Evolutionary conservation across 805 yeast species (phyloP), one percentile per base, ranked within the genome.

Genomic region (Lipomyces starkeyi): DNA sequence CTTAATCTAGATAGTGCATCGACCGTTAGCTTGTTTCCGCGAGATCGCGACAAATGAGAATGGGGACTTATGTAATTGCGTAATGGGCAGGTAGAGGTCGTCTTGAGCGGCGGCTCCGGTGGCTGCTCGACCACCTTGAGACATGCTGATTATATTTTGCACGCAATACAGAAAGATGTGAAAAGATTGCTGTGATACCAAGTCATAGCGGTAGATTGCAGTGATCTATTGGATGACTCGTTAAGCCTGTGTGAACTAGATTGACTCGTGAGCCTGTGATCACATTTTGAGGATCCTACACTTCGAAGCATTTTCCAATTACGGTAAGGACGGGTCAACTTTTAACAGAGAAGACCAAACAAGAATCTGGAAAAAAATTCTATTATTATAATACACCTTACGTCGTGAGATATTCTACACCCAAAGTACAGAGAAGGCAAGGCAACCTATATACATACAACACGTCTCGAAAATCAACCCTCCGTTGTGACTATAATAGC

Each of bases 61-160:
- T 5, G 29, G 63, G 52, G 11, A 67, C 70, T 67, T 63, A 67
- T 67, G 55, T 25, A 63, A n/a, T n/a, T 67, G 70, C 5, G 58
- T 52, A 22, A 67, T 63, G n/a, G 70, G 70, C 17, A n/a, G 13
- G 32, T 67, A 67, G 9, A 64, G 67, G 37, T 54, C 55, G 11
- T 43, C 25, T 43, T 43, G 22, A 17, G 49, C 20, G 22, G 49
- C 49, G 22, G 22, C 9, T n/a, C 20, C 49, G 20, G n/a, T 3
- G 20, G 8, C 49, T n/a, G 11, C 20, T 17, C 49, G 20, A 17
- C 20, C 22, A 43, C 2, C 20, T 17, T 43, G 49, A n/a, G 49
- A 43, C 49, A 43, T 43, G 9, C 20, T 43, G 49, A 43, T n/a
- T 17, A n/a, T 43, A n/a, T 0, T 43, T 7, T 17, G 32, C 49